phyloP scores from a whole-genome alignment of 345 rosid genomes.

The Microcos paniculata region DNA sequence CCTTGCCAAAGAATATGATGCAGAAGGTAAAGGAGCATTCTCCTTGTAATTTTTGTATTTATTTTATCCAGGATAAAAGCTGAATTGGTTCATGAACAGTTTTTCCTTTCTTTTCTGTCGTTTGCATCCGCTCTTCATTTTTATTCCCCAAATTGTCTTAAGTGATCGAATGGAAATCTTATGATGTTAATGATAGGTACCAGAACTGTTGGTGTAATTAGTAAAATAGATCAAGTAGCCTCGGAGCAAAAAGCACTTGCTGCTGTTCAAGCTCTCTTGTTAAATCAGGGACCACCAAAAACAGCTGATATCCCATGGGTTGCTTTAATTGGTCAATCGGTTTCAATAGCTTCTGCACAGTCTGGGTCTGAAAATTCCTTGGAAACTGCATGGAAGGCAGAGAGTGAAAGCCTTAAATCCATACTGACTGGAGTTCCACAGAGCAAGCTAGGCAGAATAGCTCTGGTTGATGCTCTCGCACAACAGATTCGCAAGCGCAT shows the following conservation, averaged over 20 bases:
- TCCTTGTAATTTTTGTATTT: background rate
- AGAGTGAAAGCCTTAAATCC: conserved; percentile 75
- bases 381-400: conserved; percentile 82
- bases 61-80: background rate
- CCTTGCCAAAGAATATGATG: conserved; percentile 84
- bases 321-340: conserved; percentile 81
- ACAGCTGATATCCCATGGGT: conserved; percentile 73
- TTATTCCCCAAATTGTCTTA: background rate
- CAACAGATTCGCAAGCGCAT: conserved; percentile 74
- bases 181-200: conserved; percentile 51
- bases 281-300: conserved; percentile 76
- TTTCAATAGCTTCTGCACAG: conserved; percentile 70
- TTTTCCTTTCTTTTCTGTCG: background rate
- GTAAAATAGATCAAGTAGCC: conserved; percentile 94
- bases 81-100: background rate
- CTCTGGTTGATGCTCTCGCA: conserved; percentile 73
- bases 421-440: conserved; percentile 69
- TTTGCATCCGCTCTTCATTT: background rate
- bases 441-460: conserved; percentile 74
- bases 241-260: conserved; percentile 63
- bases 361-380: conserved; percentile 75
- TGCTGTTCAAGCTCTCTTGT: conserved; percentile 67
- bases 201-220: conserved; percentile 87
- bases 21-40: conserved; percentile 60
- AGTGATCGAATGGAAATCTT: background rate